Evolutionary conservation across 1,284 basidiomycete species (phyloP), one percentile per base, ranked within the genome.

Genomic region (Trametes pubescens): DNA sequence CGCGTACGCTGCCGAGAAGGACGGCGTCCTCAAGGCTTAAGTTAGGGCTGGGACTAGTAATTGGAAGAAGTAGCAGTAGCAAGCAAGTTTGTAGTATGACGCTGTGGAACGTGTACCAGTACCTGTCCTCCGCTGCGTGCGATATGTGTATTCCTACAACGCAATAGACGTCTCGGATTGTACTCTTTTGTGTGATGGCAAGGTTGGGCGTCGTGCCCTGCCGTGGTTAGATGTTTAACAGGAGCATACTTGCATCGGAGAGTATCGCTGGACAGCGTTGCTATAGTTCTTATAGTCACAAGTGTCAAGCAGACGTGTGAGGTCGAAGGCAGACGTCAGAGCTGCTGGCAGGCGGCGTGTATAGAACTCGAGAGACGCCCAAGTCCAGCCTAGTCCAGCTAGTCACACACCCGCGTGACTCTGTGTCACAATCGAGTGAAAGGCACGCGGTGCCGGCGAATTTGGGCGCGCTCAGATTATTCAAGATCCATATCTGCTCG

Each of bases 1-100:
- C 76, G 83, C 89, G 71, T 94, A 83, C 82, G 90, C 90, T 72
- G 94, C 96, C 69, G 84, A 86, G 82, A 86, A 86, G 79, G 94
- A 96, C 62, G 76, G 76, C 52, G 67, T 65, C 56, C 64, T 74
- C 71, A 26, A 24, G 9, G 22, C 16, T 32, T 38, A 32, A 22
- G 37, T 26, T 22, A 11, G 18, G 16, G 49, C 51, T 32, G 43
- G 57, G 62, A 58, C n/a, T n/a, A 61, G 55, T 60, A 52, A 53
- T 46, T 11, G 56, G 47, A 48, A 48, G 47, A 29, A 48, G 47
- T 26, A 29, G 26, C 47, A 53, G n/a, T n/a, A n/a, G n/a, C n/a
- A n/a, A n/a, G n/a, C 47, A 11, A 6, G 29, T 32, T 32, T 32
- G 29, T 48, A 57, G 59, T 62, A 60, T 43, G 59, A 54, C 59